Evolutionary conservation across 306 rosid genomes (phyloP).

Genomic region (Begonia loranthoides): DNA sequence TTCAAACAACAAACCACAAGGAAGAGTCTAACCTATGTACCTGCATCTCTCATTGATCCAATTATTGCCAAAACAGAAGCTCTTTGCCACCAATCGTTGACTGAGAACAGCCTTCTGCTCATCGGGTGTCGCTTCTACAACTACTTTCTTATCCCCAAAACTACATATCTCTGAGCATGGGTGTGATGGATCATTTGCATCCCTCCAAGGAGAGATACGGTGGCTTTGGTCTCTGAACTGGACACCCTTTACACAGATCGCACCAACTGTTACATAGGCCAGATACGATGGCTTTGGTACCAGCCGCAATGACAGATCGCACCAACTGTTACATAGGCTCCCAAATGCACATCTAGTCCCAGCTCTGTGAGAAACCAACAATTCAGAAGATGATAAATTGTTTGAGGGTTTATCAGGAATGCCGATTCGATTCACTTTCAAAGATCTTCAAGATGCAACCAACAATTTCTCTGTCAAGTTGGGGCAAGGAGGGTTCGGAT

Average conservation of each 20-base stretch:
- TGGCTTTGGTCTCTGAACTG: conserved; percentile 8
- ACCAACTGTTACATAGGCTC: conserved; percentile 13
- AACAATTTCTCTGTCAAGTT: conserved; percentile 60
- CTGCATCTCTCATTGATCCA: conserved; percentile 18
- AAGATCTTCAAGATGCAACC: conserved; percentile 63
- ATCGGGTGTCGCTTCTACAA: no score
- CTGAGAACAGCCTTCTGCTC: conserved; percentile 25
- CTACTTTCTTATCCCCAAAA: conserved; percentile 5
- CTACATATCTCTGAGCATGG: conserved; percentile 4
- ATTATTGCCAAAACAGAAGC: conserved; percentile 9
- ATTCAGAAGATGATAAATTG: conserved; percentile 85
- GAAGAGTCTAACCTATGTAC: conserved; percentile 17
- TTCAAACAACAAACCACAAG: conserved; percentile 5
- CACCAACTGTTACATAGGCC: no score
- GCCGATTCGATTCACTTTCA: conserved; percentile 68
- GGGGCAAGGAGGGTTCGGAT: conserved; percentile 93
- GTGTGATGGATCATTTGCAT: conserved; percentile 9
- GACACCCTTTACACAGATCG: no score
- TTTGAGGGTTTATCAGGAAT: conserved; percentile 56
- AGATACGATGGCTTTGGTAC: no score
- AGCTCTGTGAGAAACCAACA: conserved; percentile 9
- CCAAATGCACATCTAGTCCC: conserved; percentile 6
- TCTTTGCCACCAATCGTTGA: conserved; percentile 11
- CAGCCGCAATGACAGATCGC: conserved; percentile 62
- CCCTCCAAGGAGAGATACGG: conserved; percentile 8